Evolutionary conservation across 2,329 filamentous ascomycete genomes (phyloP).

Genomic region (Zymoseptoria passerinii): DNA sequence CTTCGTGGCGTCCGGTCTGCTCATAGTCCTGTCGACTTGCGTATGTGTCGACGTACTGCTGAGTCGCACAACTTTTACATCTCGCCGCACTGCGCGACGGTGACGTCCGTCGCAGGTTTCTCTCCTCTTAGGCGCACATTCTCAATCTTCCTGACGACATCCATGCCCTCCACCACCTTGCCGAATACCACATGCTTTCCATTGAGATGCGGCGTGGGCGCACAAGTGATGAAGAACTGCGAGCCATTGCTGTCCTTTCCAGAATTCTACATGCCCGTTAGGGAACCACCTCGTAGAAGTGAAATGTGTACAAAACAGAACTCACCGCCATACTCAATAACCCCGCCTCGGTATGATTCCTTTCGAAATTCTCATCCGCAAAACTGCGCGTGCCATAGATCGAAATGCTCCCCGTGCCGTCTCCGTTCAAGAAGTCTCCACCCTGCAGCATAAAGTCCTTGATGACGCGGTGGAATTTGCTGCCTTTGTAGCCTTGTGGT

Average conservation of each 20-base stretch:
- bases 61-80: constrained; percentile 51
- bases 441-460: constrained; percentile 97
- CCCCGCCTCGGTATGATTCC: constrained; percentile 71
- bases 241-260: constrained; percentile 88
- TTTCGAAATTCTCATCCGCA: constrained; percentile 78
- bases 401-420: constrained; percentile 76
- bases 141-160: constrained; percentile 88
- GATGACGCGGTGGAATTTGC: constrained; percentile 91
- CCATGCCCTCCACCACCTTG: constrained; percentile 79
- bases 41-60: background rate
- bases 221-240: constrained; percentile 96
- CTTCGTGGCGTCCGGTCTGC: background rate
- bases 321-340: constrained; percentile 87
- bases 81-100: constrained; percentile 81
- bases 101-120: constrained; percentile 75
- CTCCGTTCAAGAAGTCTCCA: constrained; percentile 87
- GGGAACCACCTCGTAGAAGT: background rate
- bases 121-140: constrained; percentile 77
- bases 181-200: constrained; percentile 95
- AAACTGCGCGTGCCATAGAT: constrained; percentile 85
- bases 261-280: constrained; percentile 55
- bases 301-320: constrained; percentile 17
- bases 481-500: constrained; percentile 88
- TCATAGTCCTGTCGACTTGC: background rate
- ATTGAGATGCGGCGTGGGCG: constrained; percentile 78